Base-by-base conservation (phyloP, 768 basidiomycete species). In the Amanita pseudoporphyria region DNA sequence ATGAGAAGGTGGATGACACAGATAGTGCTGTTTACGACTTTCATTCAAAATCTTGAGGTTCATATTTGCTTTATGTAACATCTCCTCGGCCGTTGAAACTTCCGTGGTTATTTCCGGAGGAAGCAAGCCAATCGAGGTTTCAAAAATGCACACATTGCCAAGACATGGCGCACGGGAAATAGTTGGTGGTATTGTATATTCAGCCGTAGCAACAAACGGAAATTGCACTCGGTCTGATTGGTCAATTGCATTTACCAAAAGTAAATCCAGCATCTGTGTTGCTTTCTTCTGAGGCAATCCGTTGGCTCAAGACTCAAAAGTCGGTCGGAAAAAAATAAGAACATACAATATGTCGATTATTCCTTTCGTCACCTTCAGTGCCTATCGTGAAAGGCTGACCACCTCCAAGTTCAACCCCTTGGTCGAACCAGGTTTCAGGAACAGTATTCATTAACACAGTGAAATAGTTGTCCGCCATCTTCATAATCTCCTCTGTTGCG, bases 401-500 rank as follows among this genome's bases (percentile, higher is more conserved):
- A 3, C 79, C 79, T 31, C 70, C 76, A 3, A 85, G 68, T 50
- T 74, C 72, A 39, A 80, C 71, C n/a, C 76, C 76, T 53, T 78
- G 73, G 54, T 81, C 78, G 49, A 82, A 75, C 81, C 82, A 84
- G 9, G 73, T 62, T 58, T 82, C 79, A 1, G 81, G 74, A 35
- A 75, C 57, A 16, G 60, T 62, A 58, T 83, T 84, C 48, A 65
- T 67, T 41, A 84, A 61, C 44, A 85, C 64, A 1, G 80, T 69
- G 57, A 75, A 85, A 55, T 82, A 83, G 53, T 85, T 85, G 58
- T 85, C 84, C 3, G 82, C 79, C 81, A 82, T 84, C 54, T 73
- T 70, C 56, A 70, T 63, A 54, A 81, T 72, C 32, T 77, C 76
- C 3, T 68, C 60, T 0, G 76, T 68, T 33, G 70, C 61, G 31